Conservation (phyloP, 306 rosid species). For the Trifolium pratense region DNA sequence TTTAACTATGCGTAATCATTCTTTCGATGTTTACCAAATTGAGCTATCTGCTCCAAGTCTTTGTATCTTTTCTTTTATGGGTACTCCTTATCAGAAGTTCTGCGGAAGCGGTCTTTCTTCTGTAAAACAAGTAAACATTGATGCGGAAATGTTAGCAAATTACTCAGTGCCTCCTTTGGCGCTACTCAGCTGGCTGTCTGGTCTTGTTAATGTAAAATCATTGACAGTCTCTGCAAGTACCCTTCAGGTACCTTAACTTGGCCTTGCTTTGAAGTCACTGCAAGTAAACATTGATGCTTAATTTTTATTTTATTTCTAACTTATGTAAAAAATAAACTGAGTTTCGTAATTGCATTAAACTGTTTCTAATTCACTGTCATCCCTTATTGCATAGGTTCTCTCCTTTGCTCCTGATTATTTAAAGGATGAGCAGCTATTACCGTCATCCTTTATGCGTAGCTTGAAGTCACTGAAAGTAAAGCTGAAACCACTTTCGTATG, state of each 20-base stretch:
- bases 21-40: not conserved
- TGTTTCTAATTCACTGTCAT: not conserved
- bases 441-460: not conserved
- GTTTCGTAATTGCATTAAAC: not conserved
- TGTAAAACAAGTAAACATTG: not conserved
- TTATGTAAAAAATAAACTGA: not conserved
- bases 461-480: constrained; percentile 16
- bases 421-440: not conserved
- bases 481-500: constrained; percentile 21
- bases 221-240: constrained; percentile 10
- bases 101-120: too few relatives aligned
- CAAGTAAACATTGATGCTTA: not conserved
- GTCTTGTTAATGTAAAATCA: not conserved
- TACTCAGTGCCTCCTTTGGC: not conserved
- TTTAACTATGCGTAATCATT: not conserved
- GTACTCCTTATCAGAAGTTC: too few relatives aligned
- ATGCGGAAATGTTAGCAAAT: not conserved
- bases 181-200: not conserved
- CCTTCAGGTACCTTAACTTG: constrained; percentile 1
- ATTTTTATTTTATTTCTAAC: not conserved
- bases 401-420: not conserved
- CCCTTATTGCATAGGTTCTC: not conserved
- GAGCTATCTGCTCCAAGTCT: not conserved
- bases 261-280: not conserved
- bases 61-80: too few relatives aligned